Evolutionary conservation across 495 filamentous ascomycete species (phyloP), one percentile per base, ranked within the genome.

Genomic region (Penicillium simplicissimum): DNA sequence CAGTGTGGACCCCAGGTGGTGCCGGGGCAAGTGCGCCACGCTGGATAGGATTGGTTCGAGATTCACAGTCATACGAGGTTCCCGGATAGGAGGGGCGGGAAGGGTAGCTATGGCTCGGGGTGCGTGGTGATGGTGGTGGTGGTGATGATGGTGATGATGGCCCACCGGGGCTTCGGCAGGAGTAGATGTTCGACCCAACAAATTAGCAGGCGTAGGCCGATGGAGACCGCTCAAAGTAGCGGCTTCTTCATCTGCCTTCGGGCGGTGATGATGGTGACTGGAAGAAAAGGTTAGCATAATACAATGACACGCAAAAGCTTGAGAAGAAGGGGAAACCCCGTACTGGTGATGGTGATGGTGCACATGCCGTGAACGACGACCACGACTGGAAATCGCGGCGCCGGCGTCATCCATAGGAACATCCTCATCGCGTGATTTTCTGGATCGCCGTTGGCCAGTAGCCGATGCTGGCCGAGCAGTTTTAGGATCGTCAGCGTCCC

Each of bases 221-320:
- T 75, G 78, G 21, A 81, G 68, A 3, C 57, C 61, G 23, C 47
- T 59, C 37, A 68, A 75, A 52, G 77, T 74, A n/a, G 79, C 60
- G 35, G 74, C 68, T 56, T 89, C 87, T n/a, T 91, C 88, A 55
- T 84, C 79, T 45, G 80, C 81, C 65, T 90, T 89, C 62, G 90
- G 86, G 48, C 87, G 87, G 67, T 90, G 90, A 70, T 94, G 90
- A 61, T 93, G 91, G 65, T 91, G 87, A 72, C 85, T 87, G 71
- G 56, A 52, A 66, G 58, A 59, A 57, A 38, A 10, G 6, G 55
- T 76, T 70, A 77, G 72, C 60, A 63, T 49, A 21, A 19, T 45
- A 21, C 19, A 13, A 10, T 11, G 56, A 7, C 10, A 14, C 0
- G 35, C 67, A 58, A 47, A 23, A 52, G 40, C 19, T 31, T 37